These are phyloP conservation scores for Russula griseocarnosa DNA, from an alignment of 768 basidiomycete species.

Conservation along the genomic window DNA sequence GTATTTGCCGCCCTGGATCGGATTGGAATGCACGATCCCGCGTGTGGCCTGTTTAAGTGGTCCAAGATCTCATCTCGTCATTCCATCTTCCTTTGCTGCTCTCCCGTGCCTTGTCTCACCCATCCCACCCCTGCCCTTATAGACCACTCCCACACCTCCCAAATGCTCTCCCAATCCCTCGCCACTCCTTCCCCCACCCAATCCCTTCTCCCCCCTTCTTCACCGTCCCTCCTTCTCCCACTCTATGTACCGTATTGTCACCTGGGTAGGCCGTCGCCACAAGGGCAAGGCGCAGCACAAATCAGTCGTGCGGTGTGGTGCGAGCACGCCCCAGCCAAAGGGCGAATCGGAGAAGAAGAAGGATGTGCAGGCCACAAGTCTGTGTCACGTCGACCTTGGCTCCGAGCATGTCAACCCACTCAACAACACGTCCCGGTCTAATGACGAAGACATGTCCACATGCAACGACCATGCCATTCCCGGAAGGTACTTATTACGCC, in stretches of 20 bases:
- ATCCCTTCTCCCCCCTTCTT: not conserved
- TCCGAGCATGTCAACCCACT: not conserved
- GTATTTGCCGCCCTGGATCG: not conserved
- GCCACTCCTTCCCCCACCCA: not conserved
- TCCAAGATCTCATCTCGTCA: not conserved
- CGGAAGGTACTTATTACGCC: slow-evolving; percentile 4
- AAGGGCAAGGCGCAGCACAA: slow-evolving; percentile 7
- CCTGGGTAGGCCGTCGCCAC: not conserved
- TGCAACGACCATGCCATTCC: not conserved
- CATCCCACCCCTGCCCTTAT: not conserved
- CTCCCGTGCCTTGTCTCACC: not conserved
- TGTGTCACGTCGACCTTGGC: not conserved
- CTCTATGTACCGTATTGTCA: slow-evolving; percentile 8
- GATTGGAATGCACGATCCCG: not conserved
- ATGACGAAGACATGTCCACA: not conserved
- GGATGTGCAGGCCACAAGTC: not conserved
- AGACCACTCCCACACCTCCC: not conserved
- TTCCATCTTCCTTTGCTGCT: not conserved
- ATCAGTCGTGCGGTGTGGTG: not conserved
- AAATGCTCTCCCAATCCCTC: not conserved
- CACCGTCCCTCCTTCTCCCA: not conserved
- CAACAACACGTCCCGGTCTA: not conserved
- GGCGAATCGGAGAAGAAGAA: not conserved
- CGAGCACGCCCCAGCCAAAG: not conserved
- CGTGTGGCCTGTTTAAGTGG: not conserved